Percentiles rank a stretch among this genome's conserved stretches.
Conservation (phyloP, 106 monocot genomes). For the Allium fistulosum region DNA sequence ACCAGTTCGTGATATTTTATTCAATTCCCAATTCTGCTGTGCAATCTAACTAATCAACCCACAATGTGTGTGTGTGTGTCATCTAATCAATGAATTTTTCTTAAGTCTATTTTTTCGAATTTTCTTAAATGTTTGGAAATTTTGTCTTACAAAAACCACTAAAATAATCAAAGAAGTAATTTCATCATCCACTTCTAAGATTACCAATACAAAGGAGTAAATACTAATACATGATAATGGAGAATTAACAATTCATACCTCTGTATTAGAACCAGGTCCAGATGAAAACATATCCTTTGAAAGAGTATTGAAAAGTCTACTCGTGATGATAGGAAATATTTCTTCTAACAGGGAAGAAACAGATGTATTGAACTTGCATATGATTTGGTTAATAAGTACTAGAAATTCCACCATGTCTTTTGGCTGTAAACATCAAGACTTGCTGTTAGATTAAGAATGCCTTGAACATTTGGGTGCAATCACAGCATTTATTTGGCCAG, state of each 20-base stretch:
- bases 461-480: neutral
- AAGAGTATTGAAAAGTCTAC: constrained; percentile 47
- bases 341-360: constrained; percentile 55
- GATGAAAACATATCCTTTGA: constrained; percentile 69
- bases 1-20: too few relatives aligned
- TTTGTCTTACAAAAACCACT: too few relatives aligned
- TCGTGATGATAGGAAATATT: constrained; percentile 78
- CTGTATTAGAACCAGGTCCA: constrained; percentile 54
- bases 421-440: constrained; percentile 34
- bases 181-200: too few relatives aligned
- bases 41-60: too few relatives aligned
- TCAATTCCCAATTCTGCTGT: too few relatives aligned
- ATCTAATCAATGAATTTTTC: too few relatives aligned
- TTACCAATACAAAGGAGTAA: too few relatives aligned
- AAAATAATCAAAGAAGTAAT: too few relatives aligned
- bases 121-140: too few relatives aligned
- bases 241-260: constrained; percentile 40
- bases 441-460: neutral
- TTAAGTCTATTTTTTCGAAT: too few relatives aligned
- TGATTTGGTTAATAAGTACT: constrained; percentile 77
- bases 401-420: constrained; percentile 90
- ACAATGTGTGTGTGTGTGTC: too few relatives aligned
- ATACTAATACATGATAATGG: neutral
- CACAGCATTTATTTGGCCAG: too few relatives aligned
- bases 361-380: constrained; percentile 80